These are phyloP conservation scores for Durio zibethinus DNA, from an alignment of 345 rosid species.

Conservation along the genomic window DNA sequence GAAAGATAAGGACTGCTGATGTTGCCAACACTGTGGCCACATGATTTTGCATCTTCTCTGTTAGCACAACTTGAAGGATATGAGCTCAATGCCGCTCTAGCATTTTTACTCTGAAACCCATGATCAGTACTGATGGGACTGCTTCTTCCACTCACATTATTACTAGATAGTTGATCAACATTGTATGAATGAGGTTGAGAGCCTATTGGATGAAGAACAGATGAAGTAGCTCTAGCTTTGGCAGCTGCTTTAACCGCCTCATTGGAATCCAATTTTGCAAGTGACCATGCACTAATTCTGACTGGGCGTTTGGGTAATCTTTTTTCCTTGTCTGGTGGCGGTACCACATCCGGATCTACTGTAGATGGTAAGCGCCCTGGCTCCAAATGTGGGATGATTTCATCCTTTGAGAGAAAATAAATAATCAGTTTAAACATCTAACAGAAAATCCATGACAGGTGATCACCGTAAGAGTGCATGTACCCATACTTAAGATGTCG, in stretches of 20 bases:
- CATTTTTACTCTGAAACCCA: slow-evolving; percentile 36
- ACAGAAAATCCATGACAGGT: neutral
- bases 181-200: slow-evolving; percentile 54
- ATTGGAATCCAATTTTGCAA: slow-evolving; percentile 73
- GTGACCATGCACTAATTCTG: slow-evolving; percentile 91
- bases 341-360: slow-evolving; percentile 61
- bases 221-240: slow-evolving; percentile 87
- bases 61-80: slow-evolving; percentile 60
- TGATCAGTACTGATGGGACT: slow-evolving; percentile 59
- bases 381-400: slow-evolving; percentile 84
- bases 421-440: neutral
- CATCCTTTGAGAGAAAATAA: slow-evolving; percentile 49
- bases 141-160: slow-evolving; percentile 72
- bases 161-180: slow-evolving; percentile 50
- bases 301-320: slow-evolving; percentile 66
- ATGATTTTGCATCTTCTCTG: slow-evolving; percentile 55
- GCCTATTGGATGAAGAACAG: slow-evolving; percentile 69
- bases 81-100: slow-evolving; percentile 40
- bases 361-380: slow-evolving; percentile 76
- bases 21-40: slow-evolving; percentile 51
- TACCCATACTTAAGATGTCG: neutral
- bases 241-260: slow-evolving; percentile 86
- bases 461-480: neutral
- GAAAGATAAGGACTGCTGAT: slow-evolving; percentile 56
- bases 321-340: slow-evolving; percentile 48